Percentiles rank a stretch among this genome's conserved stretches.
Conservation (phyloP, 108 stramenopile species). For the Skeletonema potamos region DNA sequence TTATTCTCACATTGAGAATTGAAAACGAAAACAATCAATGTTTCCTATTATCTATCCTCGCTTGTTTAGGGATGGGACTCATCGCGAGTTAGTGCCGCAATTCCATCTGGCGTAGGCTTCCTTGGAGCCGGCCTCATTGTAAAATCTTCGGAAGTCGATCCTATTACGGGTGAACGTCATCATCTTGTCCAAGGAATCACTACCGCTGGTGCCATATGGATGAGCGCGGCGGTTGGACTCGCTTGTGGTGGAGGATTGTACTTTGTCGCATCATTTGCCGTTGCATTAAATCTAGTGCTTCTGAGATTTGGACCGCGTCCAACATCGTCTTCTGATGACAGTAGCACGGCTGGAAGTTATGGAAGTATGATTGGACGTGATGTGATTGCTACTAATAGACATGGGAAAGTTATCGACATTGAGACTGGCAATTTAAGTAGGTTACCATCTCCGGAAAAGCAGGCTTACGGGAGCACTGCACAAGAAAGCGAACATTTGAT, state of each 20-base stretch:
- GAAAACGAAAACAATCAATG: background rate
- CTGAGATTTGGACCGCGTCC: slow-evolving; percentile 82
- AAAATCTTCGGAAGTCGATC: slow-evolving; percentile 59
- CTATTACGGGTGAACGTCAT: slow-evolving; percentile 41
- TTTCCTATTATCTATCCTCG: background rate
- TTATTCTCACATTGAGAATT: background rate
- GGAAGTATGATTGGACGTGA: background rate
- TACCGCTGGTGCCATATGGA: slow-evolving; percentile 77
- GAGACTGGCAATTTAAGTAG: background rate
- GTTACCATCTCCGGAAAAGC: background rate
- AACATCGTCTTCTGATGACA: background rate
- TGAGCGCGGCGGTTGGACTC: slow-evolving; percentile 71
- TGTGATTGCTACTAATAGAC: background rate
- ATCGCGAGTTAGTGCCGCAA: slow-evolving; percentile 51
- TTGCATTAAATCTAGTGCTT: slow-evolving; percentile 77
- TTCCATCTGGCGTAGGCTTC: slow-evolving; percentile 89
- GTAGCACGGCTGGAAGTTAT: background rate
- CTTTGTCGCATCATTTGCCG: slow-evolving; percentile 71
- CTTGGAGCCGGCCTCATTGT: slow-evolving; percentile 84
- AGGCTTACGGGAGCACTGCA: background rate
- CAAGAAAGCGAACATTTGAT: background rate
- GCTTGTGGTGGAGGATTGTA: slow-evolving; percentile 85
- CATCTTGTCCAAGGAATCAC: slow-evolving; percentile 79
- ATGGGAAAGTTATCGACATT: background rate
- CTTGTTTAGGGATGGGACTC: slow-evolving; percentile 18